Evolutionary conservation across 1,139 yeast species (phyloP).

Genomic region (Taiozyma sp.): DNA sequence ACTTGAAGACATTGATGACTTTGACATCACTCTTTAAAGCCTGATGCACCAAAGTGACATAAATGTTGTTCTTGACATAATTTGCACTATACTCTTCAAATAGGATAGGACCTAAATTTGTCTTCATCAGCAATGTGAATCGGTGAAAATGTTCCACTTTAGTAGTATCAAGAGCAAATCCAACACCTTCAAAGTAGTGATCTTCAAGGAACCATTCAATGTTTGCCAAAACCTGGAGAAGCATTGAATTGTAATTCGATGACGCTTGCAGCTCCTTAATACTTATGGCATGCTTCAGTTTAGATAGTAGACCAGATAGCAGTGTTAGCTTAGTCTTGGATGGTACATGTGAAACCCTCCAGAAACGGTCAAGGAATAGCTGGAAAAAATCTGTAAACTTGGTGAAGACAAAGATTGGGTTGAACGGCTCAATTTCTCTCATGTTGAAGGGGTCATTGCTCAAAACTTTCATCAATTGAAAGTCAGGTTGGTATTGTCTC

Average conservation of each 20-base stretch:
- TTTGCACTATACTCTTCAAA: slow-evolving; percentile 7
- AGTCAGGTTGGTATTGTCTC: not conserved
- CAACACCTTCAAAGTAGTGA: not conserved
- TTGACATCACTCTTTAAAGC: slow-evolving; percentile 4
- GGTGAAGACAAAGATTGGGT: slow-evolving; percentile 5
- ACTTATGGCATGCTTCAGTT: slow-evolving; percentile 4
- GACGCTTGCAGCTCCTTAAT: not conserved
- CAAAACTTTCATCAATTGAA: slow-evolving; percentile 11
- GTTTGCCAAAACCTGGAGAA: not conserved
- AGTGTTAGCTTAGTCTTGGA: slow-evolving; percentile 4
- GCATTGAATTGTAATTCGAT: not conserved
- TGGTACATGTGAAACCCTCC: slow-evolving; percentile 5
- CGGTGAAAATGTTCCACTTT: slow-evolving; percentile 15
- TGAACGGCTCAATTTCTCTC: slow-evolving; percentile 11
- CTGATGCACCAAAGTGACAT: slow-evolving; percentile 6
- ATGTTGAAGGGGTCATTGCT: slow-evolving; percentile 15
- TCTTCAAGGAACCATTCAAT: not conserved
- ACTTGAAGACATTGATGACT: slow-evolving; percentile 15
- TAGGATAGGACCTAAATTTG: slow-evolving; percentile 12
- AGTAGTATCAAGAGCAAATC: not conserved
- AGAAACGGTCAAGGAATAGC: slow-evolving; percentile 6
- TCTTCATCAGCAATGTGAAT: slow-evolving; percentile 10
- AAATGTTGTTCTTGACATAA: slow-evolving; percentile 2
- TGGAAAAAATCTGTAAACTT: slow-evolving; percentile 3
- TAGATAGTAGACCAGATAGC: slow-evolving; percentile 10